Evolutionary conservation across 2,329 filamentous ascomycete species (phyloP).

Genomic region (Apiospora arundinis): DNA sequence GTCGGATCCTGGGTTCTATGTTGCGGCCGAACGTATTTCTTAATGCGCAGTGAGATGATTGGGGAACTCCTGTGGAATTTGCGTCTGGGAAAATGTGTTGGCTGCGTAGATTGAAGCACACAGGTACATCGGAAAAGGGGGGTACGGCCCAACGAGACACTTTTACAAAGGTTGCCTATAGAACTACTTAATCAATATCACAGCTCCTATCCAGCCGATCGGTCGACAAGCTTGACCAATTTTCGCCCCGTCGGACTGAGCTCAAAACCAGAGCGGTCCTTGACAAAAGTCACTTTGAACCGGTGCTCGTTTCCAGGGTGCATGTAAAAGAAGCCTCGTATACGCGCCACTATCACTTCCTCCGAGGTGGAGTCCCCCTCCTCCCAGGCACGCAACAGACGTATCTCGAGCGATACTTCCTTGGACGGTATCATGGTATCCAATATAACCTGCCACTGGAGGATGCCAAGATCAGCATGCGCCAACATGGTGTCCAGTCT

Average conservation of each 20-base stretch:
- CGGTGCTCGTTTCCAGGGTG: constrained; percentile 23
- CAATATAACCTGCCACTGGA: neutral
- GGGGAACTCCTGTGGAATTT: too few species aligned
- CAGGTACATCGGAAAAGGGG: too few species aligned
- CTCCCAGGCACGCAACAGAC: neutral
- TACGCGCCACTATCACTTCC: neutral
- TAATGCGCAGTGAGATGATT: too few species aligned
- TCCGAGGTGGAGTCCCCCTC: neutral
- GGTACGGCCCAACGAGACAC: too few species aligned
- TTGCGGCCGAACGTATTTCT: too few species aligned
- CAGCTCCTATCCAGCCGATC: neutral
- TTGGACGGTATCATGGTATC: neutral
- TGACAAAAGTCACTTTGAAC: constrained; percentile 25
- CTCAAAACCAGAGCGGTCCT: constrained; percentile 25
- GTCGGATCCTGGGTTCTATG: too few species aligned
- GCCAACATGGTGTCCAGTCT: constrained; percentile 35
- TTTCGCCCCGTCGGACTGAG: constrained; percentile 27
- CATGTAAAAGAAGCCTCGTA: constrained; percentile 17
- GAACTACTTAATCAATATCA: too few species aligned
- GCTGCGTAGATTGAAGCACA: too few species aligned
- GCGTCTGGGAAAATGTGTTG: too few species aligned
- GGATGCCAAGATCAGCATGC: neutral
- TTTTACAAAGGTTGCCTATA: too few species aligned
- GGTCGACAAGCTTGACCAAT: constrained; percentile 27
- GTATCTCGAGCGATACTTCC: neutral